These are phyloP conservation scores for Calocybe cyanea DNA, from an alignment of 768 basidiomycete genomes.

Conservation along the genomic window DNA sequence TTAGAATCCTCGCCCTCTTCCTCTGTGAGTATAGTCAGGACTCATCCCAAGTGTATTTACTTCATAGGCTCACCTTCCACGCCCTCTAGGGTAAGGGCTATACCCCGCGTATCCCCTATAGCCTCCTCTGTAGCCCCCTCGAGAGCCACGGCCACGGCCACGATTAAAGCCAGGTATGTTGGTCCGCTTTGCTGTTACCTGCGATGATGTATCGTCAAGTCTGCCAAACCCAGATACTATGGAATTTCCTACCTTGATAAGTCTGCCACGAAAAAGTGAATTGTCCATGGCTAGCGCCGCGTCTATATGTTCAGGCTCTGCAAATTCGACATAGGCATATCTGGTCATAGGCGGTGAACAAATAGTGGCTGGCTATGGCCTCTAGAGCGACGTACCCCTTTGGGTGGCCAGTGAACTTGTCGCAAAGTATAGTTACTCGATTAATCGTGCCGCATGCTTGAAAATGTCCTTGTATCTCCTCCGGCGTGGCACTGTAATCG, in stretches of 20 bases:
- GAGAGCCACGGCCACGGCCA: constrained; percentile 68
- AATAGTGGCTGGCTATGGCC: background rate
- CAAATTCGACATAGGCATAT: constrained; percentile 98
- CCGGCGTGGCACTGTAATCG: constrained; percentile 95
- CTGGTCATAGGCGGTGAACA: constrained; percentile 37
- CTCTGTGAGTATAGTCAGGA: constrained; percentile 12
- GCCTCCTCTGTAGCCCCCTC: constrained; percentile 55
- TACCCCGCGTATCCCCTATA: constrained; percentile 48
- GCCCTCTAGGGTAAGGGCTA: constrained; percentile 58
- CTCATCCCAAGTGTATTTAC: background rate
- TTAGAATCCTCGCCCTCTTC: constrained; percentile 71
- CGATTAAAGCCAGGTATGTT: constrained; percentile 92
- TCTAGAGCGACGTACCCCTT: constrained; percentile 67
- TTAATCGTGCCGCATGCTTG: constrained; percentile 98
- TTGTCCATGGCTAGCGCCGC: constrained; percentile 93
- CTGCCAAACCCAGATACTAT: background rate
- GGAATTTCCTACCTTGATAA: constrained; percentile 68
- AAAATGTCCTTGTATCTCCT: constrained; percentile 97
- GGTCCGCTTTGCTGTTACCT: constrained; percentile 96
- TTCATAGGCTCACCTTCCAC: constrained; percentile 61
- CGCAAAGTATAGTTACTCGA: constrained; percentile 97
- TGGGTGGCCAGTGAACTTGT: constrained; percentile 99
- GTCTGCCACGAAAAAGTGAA: constrained; percentile 88
- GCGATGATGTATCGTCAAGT: background rate
- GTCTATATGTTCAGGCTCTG: constrained; percentile 87